phyloP scores from a whole-genome alignment of 306 rosid species.

The Rubus parviflorus region DNA sequence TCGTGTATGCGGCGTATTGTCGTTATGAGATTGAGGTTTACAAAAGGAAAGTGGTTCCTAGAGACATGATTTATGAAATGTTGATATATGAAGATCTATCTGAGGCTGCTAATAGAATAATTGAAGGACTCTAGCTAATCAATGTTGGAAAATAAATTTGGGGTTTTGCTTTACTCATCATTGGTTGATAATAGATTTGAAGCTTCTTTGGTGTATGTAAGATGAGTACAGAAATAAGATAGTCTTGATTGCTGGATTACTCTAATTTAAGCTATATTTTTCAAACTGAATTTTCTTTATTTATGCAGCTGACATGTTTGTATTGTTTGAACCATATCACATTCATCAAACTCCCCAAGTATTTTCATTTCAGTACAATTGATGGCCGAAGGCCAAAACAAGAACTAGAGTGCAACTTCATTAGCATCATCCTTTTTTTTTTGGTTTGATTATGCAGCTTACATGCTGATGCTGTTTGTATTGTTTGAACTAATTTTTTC shows the following conservation, averaged over 20 bases:
- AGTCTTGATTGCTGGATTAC: background rate
- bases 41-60: background rate
- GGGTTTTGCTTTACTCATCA: background rate
- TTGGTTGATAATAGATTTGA: background rate
- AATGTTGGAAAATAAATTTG: background rate
- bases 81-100: slow-evolving; percentile 25
- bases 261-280: background rate
- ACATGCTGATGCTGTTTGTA: too few relatives aligned
- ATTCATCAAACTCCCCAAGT: too few relatives aligned
- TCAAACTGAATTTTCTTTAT: too few relatives aligned
- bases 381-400: too few relatives aligned
- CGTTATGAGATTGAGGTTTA: background rate
- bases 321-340: too few relatives aligned
- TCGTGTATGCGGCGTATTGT: background rate
- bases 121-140: slow-evolving; percentile 16
- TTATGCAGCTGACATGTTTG: too few relatives aligned
- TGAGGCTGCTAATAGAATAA: slow-evolving; percentile 17
- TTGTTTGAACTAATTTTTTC: too few relatives aligned
- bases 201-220: background rate
- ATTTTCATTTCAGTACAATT: too few relatives aligned
- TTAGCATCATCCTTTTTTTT: too few relatives aligned
- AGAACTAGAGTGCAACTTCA: too few relatives aligned
- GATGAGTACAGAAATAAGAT: background rate
- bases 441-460: too few relatives aligned
- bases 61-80: background rate